phyloP scores from a whole-genome alignment of 768 basidiomycete genomes.

The Mycena venus region DNA sequence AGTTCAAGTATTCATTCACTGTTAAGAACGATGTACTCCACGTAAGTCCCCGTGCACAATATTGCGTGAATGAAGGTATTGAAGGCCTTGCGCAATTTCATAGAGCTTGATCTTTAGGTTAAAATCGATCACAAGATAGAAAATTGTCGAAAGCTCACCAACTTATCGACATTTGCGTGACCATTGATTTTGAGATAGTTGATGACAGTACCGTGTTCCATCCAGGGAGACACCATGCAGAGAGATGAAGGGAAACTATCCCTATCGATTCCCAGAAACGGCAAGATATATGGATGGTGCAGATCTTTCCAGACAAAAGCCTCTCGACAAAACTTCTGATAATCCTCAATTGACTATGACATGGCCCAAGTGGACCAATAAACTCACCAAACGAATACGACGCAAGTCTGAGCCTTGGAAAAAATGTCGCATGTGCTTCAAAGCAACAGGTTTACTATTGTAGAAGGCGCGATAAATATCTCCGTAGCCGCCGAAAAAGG shows the following conservation, averaged over 20 bases:
- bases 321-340: conserved; percentile 42
- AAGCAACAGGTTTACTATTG: not conserved
- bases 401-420: not conserved
- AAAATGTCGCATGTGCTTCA: conserved; percentile 8
- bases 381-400: conserved; percentile 3
- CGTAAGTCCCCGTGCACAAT: conserved; percentile 38
- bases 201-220: conserved; percentile 42
- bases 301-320: conserved; percentile 45
- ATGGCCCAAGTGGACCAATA: not conserved
- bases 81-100: conserved; percentile 38
- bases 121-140: not conserved
- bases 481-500: conserved; percentile 35
- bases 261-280: conserved; percentile 45
- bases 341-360: too few relatives aligned
- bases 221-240: conserved; percentile 49
- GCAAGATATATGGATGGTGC: conserved; percentile 43
- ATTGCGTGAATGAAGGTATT: conserved; percentile 36
- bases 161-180: conserved; percentile 33
- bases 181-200: conserved; percentile 37
- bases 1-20: not conserved
- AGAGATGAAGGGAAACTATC: conserved; percentile 38
- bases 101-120: conserved; percentile 10
- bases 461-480: conserved; percentile 35
- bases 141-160: conserved; percentile 12
- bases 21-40: conserved; percentile 27